Evolutionary conservation across 352 stramenopile species (phyloP), one percentile per base, ranked within the genome.

Genomic region (Phytophthora multivora): DNA sequence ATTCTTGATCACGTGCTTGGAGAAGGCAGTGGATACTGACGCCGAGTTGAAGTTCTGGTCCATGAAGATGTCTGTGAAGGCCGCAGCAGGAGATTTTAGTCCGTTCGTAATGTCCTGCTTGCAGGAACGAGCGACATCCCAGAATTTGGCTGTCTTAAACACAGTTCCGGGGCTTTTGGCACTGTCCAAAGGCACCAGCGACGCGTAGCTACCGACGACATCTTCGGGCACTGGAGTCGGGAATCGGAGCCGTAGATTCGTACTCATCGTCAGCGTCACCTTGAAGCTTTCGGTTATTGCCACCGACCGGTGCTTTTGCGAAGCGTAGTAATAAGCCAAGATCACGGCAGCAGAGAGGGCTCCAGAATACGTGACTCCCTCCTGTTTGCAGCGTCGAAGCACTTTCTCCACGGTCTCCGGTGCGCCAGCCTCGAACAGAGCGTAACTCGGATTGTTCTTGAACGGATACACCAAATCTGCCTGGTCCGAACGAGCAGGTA

Each of bases 71-170:
- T 69, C 59, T 0, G 52, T 64, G 35, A 72, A 63, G 10, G 59
- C 52, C 47, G 49, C 56, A 1, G 25, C 36, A 26, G 52, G 41
- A 18, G 64, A 56, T 39, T 59, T 58, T 7, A 68, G 39, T 5
- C 48, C 63, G 8, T 46, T 33, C 35, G 63, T 50, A 30, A 68
- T 72, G 51, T 61, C 51, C 23, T 56, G 35, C 36, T 60, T 68
- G 51, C 63, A 68, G 33, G 64, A 47, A 9, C 78, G 69, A 21
- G 70, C 75, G 4, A 85, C 23, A 6, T 81, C 75, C 78, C 75
- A 88, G 52, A 85, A 88, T n/a, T 64, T 59, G 18, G 42, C 46
- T 2, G 33, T 53, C 10, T 31, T 26, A 31, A 66, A 52, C 13
- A 59, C 40, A 3, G 25, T 61, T 1, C 51, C 57, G 36, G 33